phyloP scores from a whole-genome alignment of 2,329 filamentous ascomycete species.

The Fusarium ambrosium region DNA sequence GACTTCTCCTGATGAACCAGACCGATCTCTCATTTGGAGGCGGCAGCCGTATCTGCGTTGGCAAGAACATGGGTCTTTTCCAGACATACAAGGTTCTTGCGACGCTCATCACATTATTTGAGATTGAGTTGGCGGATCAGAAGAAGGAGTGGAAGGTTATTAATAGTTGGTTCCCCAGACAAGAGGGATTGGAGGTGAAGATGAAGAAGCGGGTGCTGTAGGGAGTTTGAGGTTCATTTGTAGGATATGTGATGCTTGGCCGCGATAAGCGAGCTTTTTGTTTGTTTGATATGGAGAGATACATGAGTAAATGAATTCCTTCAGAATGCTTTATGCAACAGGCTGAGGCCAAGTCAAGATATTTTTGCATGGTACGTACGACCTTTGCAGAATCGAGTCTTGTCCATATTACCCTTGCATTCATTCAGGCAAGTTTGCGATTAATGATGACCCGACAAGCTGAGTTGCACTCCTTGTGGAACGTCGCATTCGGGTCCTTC shows the following conservation, averaged over 20 bases:
- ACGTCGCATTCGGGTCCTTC: neutral
- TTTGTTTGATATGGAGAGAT: neutral
- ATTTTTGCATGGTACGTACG: neutral
- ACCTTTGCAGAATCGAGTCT: neutral
- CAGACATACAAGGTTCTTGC: conserved; percentile 62
- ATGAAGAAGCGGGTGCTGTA: conserved; percentile 1
- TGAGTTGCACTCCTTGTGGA: neutral
- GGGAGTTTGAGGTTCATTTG: neutral
- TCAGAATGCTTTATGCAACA: neutral
- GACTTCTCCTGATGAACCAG: conserved; percentile 52
- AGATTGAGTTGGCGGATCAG: conserved; percentile 46
- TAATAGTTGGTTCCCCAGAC: conserved; percentile 34
- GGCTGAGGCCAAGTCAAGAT: neutral
- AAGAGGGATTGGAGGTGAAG: conserved; percentile 20
- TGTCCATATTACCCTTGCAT: neutral
- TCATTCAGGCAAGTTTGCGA: neutral
- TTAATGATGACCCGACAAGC: neutral
- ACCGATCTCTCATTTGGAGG: conserved; percentile 58
- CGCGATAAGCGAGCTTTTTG: neutral
- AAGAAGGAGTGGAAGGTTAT: conserved; percentile 43
- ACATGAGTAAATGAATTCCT: neutral
- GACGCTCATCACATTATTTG: conserved; percentile 57
- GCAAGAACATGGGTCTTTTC: conserved; percentile 56
- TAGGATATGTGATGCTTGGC: neutral
- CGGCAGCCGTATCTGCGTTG: conserved; percentile 59